Evolutionary conservation across 1,139 yeast species (phyloP), one percentile per base, ranked within the genome.

Genomic region (Yamadazyma aaseri): DNA sequence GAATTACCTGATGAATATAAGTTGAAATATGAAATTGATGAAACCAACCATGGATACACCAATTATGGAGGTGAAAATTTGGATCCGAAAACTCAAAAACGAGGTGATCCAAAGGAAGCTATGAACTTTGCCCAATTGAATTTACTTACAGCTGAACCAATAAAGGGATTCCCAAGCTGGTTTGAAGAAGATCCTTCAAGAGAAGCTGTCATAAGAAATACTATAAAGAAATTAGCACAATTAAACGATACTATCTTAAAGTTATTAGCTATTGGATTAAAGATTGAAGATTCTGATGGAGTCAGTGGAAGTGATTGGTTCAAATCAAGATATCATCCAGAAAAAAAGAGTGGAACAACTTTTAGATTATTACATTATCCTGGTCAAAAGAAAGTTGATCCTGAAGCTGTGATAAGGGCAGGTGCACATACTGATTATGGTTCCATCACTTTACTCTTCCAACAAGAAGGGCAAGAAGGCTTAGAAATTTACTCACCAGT

Each of bases 371-470:
- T 85, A 32, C 85, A 79, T 52, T 85, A 85, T 50, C 90, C 90
- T 0, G 73, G 83, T 8, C 77, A 72, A 35, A 65, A 70, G 32
- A 57, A 67, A 23, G 50, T 71, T 25, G 71, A 65, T 36, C 76
- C 83, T 0, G 76, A 75, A 39, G 68, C 72, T 14, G 69, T 63
- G n/a, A 73, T 82, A 30, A 65, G 94, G 33, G 94, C 94, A 3
- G 95, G 95, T 20, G 94, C 94, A 1, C 95, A 86, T 47, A 84
- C 95, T 0, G 95, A 85, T 53, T 85, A 82, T 51, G 94, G 94
- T 0, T 70, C 86, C 0, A 55, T 83, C 44, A 85, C 95, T 0
- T 60, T 83, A 24, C 61, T 85, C 30, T 81, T 85, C 54, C 95
- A 85, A 53, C 74, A 74, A 39, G 69, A 73, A 36, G 76, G 79